A percentile compares a stretch with the other conserved stretches of the same genome.
Conservation (phyloP, 176 grass and related monocot species). For the Musa troglodytarum region DNA sequence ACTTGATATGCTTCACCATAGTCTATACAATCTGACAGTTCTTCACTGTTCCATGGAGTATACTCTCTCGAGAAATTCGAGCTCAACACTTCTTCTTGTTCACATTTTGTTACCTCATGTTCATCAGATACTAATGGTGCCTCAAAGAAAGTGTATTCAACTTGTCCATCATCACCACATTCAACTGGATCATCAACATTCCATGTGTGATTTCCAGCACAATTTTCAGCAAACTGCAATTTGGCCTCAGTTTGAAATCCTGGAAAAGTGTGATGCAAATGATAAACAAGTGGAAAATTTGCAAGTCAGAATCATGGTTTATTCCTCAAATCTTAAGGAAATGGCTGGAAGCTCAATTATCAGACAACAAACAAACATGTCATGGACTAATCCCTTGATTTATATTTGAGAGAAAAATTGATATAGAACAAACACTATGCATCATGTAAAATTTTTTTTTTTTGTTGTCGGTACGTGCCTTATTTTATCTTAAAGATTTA, state of each 20-base stretch:
- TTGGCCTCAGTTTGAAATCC: not conserved
- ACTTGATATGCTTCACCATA: conserved; percentile 6
- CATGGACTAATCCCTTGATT: not conserved
- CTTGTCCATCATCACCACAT: not conserved
- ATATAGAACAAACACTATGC: not conserved
- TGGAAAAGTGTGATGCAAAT: not conserved
- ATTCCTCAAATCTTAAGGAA: not conserved
- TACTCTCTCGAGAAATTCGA: not conserved
- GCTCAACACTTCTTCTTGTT: conserved; percentile 4
- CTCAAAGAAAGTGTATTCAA: not conserved
- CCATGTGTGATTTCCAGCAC: not conserved
- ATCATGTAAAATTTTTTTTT: no score
- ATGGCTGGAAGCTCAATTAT: not conserved
- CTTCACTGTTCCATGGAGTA: not conserved
- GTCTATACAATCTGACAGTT: not conserved
- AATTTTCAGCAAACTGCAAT: not conserved
- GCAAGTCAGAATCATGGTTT: no score
- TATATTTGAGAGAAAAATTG: not conserved
- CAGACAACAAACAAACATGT: not conserved
- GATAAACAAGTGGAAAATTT: no score
- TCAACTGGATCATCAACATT: conserved; percentile 5
- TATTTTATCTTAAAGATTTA: no score
- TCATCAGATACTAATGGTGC: conserved; percentile 8
- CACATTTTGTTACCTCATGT: not conserved
- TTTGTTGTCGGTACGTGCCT: no score